These are phyloP conservation scores for Porogramme epimiltina DNA, from an alignment of 1,284 basidiomycete genomes.

Conservation along the genomic window DNA sequence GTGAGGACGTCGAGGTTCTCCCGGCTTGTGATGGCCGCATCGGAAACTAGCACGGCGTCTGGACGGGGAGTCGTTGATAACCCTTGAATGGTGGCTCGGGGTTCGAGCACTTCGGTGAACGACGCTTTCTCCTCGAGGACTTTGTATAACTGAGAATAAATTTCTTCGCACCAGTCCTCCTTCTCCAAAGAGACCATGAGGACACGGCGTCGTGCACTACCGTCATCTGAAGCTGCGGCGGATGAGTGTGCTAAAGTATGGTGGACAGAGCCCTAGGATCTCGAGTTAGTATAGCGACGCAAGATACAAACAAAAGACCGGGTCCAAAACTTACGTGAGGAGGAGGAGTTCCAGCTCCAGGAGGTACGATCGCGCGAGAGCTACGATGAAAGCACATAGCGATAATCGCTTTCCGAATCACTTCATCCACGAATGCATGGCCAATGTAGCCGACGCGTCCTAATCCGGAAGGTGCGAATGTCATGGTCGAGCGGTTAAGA, in stretches of 20 bases:
- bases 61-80: constrained; percentile 11
- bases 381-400: constrained; percentile 12
- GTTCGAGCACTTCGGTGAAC: constrained; percentile 3
- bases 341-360: not conserved
- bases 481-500: not conserved
- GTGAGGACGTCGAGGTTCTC: not conserved
- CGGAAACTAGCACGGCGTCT: constrained; percentile 15
- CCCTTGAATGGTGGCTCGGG: not conserved
- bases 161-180: constrained; percentile 1
- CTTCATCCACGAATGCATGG: constrained; percentile 9
- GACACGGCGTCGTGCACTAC: constrained; percentile 4
- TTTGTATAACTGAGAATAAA: constrained; percentile 14
- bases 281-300: no score
- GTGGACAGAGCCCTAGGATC: no score
- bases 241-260: no score
- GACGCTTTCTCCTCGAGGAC: constrained; percentile 12
- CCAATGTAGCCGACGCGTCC: constrained; percentile 21
- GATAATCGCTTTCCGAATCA: constrained; percentile 5
- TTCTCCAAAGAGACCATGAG: constrained; percentile 19
- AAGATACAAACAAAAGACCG: no score
- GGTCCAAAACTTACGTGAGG: no score
- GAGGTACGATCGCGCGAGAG: not conserved
- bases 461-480: constrained; percentile 10
- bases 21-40: constrained; percentile 5
- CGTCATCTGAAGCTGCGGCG: no score